phyloP scores from a whole-genome alignment of 2,329 filamentous ascomycete genomes.

The Stylonectria norvegica region DNA sequence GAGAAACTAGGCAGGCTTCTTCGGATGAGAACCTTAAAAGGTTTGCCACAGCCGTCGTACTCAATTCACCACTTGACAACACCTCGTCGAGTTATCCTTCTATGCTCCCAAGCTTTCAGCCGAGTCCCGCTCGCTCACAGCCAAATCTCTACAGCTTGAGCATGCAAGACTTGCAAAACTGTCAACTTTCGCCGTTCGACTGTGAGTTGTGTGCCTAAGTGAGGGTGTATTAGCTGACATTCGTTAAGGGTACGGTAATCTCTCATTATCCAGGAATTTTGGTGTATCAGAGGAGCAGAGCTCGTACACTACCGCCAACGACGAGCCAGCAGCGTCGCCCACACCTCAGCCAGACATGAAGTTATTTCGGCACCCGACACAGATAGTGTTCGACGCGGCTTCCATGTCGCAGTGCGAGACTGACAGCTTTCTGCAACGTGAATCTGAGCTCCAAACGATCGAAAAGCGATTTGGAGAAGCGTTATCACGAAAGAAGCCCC shows the following conservation, averaged over 20 bases:
- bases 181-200: constrained; percentile 35
- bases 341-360: not conserved
- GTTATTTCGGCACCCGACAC: not conserved
- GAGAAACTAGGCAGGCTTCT: not conserved
- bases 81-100: constrained; percentile 36
- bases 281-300: constrained; percentile 22
- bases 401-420: constrained; percentile 33
- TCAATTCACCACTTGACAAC: constrained; percentile 19
- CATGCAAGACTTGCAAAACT: constrained; percentile 31
- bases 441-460: constrained; percentile 38
- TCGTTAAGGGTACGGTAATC: constrained; percentile 22
- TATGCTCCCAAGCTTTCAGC: constrained; percentile 31
- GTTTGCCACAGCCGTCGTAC: constrained; percentile 10
- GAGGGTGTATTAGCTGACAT: not conserved
- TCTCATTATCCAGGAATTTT: constrained; percentile 13
- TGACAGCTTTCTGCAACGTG: constrained; percentile 37
- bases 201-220: constrained; percentile 22
- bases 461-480: constrained; percentile 40
- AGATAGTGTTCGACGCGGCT: not conserved
- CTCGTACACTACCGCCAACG: constrained; percentile 26
- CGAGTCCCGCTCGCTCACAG: constrained; percentile 30
- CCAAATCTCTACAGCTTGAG: constrained; percentile 28
- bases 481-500: constrained; percentile 28
- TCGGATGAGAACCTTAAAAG: constrained; percentile 9
- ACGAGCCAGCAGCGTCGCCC: constrained; percentile 4